A percentile compares a stretch with the other conserved stretches of the same genome.
Evolutionary conservation across 2,329 filamentous ascomycete genomes (phyloP).

Genomic region (Aspergillus brunneoviolaceus): DNA sequence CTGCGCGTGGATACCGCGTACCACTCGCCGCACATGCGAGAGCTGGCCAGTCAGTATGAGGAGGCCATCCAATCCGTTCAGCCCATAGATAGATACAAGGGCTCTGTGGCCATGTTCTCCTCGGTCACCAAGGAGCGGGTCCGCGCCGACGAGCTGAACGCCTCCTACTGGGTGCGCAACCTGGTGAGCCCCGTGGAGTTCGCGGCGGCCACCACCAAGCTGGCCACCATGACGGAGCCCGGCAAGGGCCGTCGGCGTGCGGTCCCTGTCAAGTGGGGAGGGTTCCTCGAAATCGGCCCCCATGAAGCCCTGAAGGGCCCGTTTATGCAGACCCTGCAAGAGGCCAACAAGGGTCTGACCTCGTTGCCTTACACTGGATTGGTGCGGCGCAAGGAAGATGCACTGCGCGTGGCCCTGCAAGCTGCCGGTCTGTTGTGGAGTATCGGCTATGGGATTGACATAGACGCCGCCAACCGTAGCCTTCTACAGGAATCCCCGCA

Average conservation of each 20-base stretch:
- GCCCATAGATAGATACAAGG: neutral
- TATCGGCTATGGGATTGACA: neutral
- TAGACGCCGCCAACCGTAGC: neutral
- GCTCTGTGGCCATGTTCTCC: neutral
- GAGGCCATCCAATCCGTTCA: neutral
- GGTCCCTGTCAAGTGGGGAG: neutral
- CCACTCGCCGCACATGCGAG: neutral
- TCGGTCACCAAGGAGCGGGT: neutral
- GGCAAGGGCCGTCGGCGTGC: too few relatives aligned
- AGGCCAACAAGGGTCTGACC: too few relatives aligned
- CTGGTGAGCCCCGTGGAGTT: slow-evolving; percentile 1
- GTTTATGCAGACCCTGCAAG: neutral
- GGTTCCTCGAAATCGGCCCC: neutral
- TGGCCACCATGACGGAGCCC: neutral
- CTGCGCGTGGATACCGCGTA: neutral
- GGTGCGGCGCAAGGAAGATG: neutral
- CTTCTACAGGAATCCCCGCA: neutral
- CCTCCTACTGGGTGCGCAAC: slow-evolving; percentile 4
- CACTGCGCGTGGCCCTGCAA: neutral
- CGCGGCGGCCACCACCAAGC: neutral
- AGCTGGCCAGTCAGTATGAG: neutral
- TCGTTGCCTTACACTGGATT: neutral
- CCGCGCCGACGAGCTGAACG: too few relatives aligned
- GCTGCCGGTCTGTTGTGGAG: neutral
- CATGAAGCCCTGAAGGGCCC: neutral